Evolutionary conservation across 805 yeast species (phyloP).

Genomic region (Tetrapisispora pingtungensis): DNA sequence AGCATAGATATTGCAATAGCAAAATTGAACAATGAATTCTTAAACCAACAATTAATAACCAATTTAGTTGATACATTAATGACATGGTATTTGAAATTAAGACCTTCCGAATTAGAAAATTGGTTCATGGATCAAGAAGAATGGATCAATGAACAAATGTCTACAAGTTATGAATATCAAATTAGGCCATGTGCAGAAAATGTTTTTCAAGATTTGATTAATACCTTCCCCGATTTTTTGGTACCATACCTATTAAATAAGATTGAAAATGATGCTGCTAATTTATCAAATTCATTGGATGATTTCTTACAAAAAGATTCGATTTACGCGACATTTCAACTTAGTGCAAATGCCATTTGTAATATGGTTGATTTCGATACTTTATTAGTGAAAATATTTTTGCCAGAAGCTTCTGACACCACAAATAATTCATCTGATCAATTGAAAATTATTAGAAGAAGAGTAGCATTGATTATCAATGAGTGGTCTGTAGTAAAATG

Average conservation of each 20-base stretch:
- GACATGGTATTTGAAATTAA: slow-evolving; percentile 60
- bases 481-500: slow-evolving; percentile 74
- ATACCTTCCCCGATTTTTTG: slow-evolving; percentile 47
- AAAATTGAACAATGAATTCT: slow-evolving; percentile 42
- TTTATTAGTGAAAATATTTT: slow-evolving; percentile 45
- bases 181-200: slow-evolving; percentile 81
- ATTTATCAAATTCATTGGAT: slow-evolving; percentile 26
- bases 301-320: slow-evolving; percentile 68
- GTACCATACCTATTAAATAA: slow-evolving; percentile 48
- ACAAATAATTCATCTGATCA: slow-evolving; percentile 36
- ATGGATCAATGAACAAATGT: slow-evolving; percentile 76
- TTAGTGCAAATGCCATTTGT: slow-evolving; percentile 56
- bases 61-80: slow-evolving; percentile 59
- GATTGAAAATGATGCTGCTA: slow-evolving; percentile 35
- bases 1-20: slow-evolving; percentile 52
- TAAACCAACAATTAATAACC: slow-evolving; percentile 46
- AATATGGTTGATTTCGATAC: slow-evolving; percentile 61
- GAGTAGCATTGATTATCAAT: slow-evolving; percentile 63
- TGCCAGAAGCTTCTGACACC: slow-evolving; percentile 44
- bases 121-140: slow-evolving; percentile 90
- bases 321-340: slow-evolving; percentile 70
- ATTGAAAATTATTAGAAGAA: slow-evolving; percentile 56
- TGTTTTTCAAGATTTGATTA: slow-evolving; percentile 65
- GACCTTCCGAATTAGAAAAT: slow-evolving; percentile 65
- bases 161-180: slow-evolving; percentile 72